Evolutionary conservation across 2,329 filamentous ascomycete species (phyloP).

Genomic region (Eutypella sp.): DNA sequence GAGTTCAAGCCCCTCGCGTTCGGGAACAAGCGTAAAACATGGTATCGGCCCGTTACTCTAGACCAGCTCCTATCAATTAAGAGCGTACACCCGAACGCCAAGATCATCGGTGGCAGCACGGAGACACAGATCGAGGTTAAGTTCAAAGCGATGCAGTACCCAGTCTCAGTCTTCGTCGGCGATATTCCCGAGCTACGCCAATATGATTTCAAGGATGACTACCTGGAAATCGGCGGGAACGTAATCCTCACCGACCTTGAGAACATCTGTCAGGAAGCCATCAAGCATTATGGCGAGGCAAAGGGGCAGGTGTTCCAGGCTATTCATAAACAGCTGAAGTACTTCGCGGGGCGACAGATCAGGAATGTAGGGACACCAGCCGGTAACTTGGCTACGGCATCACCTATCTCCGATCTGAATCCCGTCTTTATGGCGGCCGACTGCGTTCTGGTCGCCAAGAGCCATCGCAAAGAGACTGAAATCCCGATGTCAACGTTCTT

Average conservation of each 20-base stretch:
- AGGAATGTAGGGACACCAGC: constrained; percentile 96
- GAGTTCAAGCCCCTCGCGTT: constrained; percentile 77
- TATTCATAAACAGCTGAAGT: constrained; percentile 88
- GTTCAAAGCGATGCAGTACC: constrained; percentile 92
- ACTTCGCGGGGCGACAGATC: constrained; percentile 93
- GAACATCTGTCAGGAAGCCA: constrained; percentile 71
- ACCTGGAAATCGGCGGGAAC: constrained; percentile 90
- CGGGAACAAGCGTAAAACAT: constrained; percentile 90
- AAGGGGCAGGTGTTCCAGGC: constrained; percentile 79
- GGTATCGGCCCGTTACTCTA: constrained; percentile 85
- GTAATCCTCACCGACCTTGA: constrained; percentile 90
- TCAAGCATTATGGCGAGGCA: constrained; percentile 68
- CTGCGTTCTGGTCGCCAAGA: constrained; percentile 75
- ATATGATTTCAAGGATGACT: constrained; percentile 72
- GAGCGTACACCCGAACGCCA: constrained; percentile 74
- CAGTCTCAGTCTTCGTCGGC: constrained; percentile 84
- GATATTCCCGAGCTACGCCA: constrained; percentile 87
- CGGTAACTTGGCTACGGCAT: constrained; percentile 89
- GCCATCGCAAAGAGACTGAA: constrained; percentile 65
- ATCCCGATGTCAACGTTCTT: constrained; percentile 95
- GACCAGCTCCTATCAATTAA: constrained; percentile 91
- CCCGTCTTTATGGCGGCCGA: constrained; percentile 88
- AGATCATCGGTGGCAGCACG: constrained; percentile 92
- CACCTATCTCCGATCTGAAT: constrained; percentile 93
- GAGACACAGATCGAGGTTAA: constrained; percentile 98